A percentile compares a stretch with the other conserved stretches of the same genome.
These are phyloP conservation scores for Solanum sejunctum DNA, from an alignment of 257 asterid genomes.

Conservation along the genomic window DNA sequence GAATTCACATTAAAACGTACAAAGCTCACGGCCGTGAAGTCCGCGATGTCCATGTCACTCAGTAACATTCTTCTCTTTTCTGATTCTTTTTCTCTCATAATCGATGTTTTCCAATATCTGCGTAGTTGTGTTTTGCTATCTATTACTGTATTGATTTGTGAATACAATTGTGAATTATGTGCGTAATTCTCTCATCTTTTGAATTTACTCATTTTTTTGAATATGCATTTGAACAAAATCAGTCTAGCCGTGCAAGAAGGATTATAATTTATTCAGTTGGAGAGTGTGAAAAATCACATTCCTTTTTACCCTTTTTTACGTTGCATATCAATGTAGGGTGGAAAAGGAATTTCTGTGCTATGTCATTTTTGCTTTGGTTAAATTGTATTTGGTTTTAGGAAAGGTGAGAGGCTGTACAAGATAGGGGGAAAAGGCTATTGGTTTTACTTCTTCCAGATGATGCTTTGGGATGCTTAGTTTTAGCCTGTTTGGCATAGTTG, in stretches of 20 bases:
- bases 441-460: not conserved
- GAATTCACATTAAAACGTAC: conserved; percentile 82
- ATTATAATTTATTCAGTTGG: not conserved
- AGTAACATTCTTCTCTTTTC: conserved; percentile 16
- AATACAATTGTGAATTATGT: not conserved
- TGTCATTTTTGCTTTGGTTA: not conserved
- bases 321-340: not conserved
- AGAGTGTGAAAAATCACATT: not conserved
- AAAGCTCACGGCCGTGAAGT: conserved; percentile 95
- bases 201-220: not conserved
- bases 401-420: not conserved
- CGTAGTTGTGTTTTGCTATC: not conserved
- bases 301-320: not conserved
- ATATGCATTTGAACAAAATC: not conserved
- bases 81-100: not conserved
- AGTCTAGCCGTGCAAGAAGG: not conserved
- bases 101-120: not conserved
- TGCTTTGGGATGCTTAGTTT: not conserved
- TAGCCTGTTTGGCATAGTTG: not conserved
- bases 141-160: not conserved
- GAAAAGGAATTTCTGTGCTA: not conserved
- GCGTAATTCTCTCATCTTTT: not conserved
- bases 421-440: not conserved
- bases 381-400: not conserved
- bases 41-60: conserved; percentile 80